Percentiles rank a stretch among this genome's conserved stretches.
Evolutionary conservation across 2,329 filamentous ascomycete genomes (phyloP).

Genomic region (Chaetomiaceae sp.): DNA sequence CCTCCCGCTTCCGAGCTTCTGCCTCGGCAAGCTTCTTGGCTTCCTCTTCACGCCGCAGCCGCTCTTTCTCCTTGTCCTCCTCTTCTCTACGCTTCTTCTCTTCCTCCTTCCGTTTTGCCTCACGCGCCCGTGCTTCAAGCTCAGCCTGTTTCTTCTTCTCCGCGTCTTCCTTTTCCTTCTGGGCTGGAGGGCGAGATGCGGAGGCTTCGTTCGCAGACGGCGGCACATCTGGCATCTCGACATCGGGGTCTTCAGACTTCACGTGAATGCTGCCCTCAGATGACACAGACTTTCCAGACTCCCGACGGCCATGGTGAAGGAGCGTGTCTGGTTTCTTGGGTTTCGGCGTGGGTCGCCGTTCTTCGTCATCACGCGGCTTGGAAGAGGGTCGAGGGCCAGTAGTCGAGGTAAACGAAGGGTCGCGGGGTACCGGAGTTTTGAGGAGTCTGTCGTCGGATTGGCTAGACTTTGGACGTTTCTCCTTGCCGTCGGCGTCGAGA

Average conservation of each 20-base stretch:
- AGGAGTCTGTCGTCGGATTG: conserved; percentile 43
- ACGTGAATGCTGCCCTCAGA: conserved; percentile 51
- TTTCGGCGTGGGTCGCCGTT: conserved; percentile 36
- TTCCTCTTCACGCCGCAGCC: conserved; percentile 29
- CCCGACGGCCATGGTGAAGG: conserved; percentile 37
- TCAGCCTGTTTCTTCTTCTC: conserved; percentile 31
- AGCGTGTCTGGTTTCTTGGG: conserved; percentile 33
- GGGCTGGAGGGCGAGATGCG: conserved; percentile 24
- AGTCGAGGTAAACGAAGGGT: conserved; percentile 26
- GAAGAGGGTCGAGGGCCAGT: conserved; percentile 25
- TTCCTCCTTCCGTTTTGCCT: conserved; percentile 26
- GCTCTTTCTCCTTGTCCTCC: conserved; percentile 27
- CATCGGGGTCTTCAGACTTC: conserved; percentile 52
- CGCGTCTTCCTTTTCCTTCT: conserved; percentile 34
- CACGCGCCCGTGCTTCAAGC: conserved; percentile 27
- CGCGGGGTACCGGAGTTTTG: conserved; percentile 40
- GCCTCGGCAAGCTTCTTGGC: conserved; percentile 20
- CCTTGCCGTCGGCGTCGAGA: conserved; percentile 49
- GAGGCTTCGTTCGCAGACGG: conserved; percentile 24
- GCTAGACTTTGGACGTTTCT: conserved; percentile 42
- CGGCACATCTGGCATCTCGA: conserved; percentile 50
- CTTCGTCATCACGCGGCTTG: conserved; percentile 42
- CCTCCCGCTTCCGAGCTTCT: conserved; percentile 21
- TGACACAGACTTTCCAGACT: conserved; percentile 37
- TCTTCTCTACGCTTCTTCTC: conserved; percentile 27